Evolutionary conservation across 768 basidiomycete genomes (phyloP), one percentile per base, ranked within the genome.

Genomic region (Tulasnella calospora): DNA sequence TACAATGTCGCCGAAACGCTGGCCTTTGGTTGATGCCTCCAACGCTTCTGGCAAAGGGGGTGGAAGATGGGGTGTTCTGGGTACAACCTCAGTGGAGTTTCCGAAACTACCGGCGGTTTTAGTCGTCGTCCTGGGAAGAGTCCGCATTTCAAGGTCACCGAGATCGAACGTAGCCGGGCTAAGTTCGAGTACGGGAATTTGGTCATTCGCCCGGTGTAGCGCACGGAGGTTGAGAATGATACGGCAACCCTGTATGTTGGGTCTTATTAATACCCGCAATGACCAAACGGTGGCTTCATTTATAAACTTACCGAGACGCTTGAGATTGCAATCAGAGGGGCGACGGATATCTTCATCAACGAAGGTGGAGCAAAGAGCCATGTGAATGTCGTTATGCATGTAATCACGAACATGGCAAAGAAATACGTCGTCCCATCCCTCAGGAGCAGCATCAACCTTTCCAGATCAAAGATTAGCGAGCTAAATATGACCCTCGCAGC

Each of bases 361-460:
- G 73, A 74, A 10, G 73, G 73, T 8, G 73, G 73, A 74, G 73
- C 73, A 41, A 74, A 74, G 73, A 74, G 44, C 73, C 73, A 74
- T 9, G 51, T 74, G 44, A 74, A 46, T 51, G 73, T 44, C 30
- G 73, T 74, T 33, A 33, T 55, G 33, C 30, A 44, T 21, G 73
- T 74, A 9, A 74, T 35, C 35, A 44, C 46, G 73, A 74, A 74
- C 73, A 74, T 74, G 51, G 41, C 51, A 44, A 55, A 44, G 27
- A 74, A 74, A 35, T 74, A 74, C 44, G 44, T 41, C 19, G 73
- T 74, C 35, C 73, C 73, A 55, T 74, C 73, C 23, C 73, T 35
- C 21, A 74, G 51, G 13, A 74, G 44, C 21, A 44, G 51, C 40
- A 44, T 13, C 40, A 74, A 23, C 23, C 41, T 44, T 21, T n/a